Percentiles rank a stretch among this genome's conserved stretches.
Evolutionary conservation across 306 rosid genomes (phyloP).

Genomic region (Castanospermum australe): DNA sequence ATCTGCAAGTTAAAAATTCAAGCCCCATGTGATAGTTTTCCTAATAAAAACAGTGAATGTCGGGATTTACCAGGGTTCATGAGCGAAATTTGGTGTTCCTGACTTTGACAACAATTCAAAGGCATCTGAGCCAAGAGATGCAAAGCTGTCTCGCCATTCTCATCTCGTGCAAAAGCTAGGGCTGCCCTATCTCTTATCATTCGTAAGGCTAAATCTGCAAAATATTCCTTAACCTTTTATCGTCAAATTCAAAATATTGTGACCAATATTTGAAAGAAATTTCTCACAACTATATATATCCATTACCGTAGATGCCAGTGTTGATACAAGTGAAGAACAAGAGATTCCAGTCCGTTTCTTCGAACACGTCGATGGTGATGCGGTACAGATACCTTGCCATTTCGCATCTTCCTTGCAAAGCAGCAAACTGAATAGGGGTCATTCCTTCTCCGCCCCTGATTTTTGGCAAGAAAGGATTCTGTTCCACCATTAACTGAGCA

Average conservation of each 20-base stretch:
- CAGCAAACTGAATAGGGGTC: conserved; percentile 32
- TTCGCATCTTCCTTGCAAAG: conserved; percentile 33
- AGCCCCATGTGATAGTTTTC: background rate
- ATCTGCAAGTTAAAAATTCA: background rate
- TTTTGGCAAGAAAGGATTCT: background rate
- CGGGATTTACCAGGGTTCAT: conserved; percentile 19
- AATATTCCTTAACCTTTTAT: too few species aligned
- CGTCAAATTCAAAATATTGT: too few species aligned
- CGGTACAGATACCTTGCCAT: conserved; percentile 17
- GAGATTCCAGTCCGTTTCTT: background rate
- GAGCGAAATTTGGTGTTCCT: background rate
- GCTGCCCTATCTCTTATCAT: background rate
- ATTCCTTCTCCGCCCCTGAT: conserved; percentile 4
- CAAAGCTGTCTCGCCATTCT: conserved; percentile 1
- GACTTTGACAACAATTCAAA: background rate
- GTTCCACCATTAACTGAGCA: background rate
- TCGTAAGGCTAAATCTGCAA: conserved; percentile 24
- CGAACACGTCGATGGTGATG: background rate
- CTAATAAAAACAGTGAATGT: background rate
- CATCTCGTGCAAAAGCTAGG: conserved; percentile 10
- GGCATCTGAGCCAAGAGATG: conserved; percentile 29
- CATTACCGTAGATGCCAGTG: conserved; percentile 22
- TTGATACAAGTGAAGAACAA: conserved; percentile 37
- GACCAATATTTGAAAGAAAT: background rate
- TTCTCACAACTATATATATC: too few species aligned